Conservation (phyloP, 2,329 filamentous ascomycete genomes). For the Xylaria sp. region DNA sequence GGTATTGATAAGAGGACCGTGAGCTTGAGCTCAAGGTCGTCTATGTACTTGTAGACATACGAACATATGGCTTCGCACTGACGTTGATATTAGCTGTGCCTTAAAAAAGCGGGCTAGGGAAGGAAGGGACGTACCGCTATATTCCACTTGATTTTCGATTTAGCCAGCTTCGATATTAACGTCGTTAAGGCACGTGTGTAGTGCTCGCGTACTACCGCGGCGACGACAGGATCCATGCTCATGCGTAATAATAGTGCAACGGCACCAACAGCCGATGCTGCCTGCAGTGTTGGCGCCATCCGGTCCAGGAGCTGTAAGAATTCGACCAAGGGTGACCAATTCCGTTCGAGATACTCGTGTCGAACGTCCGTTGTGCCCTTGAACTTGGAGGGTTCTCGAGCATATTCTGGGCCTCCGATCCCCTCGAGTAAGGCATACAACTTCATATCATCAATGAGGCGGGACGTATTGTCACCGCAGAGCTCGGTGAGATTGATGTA, state of each 20-base stretch:
- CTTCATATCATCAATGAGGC: constrained; percentile 57
- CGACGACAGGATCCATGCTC: constrained; percentile 63
- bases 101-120: neutral
- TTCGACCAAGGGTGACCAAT: constrained; percentile 59
- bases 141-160: constrained; percentile 51
- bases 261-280: constrained; percentile 52
- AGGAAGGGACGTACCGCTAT: constrained; percentile 51
- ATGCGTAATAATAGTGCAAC: constrained; percentile 63
- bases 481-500: constrained; percentile 67
- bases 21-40: constrained; percentile 62
- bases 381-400: constrained; percentile 48
- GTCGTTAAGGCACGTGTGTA: constrained; percentile 52
- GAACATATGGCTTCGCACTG: constrained; percentile 62
- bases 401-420: constrained; percentile 65
- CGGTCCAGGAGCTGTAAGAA: constrained; percentile 57
- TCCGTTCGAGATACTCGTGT: constrained; percentile 50
- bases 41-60: constrained; percentile 59
- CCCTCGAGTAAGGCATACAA: constrained; percentile 65
- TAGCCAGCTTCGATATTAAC: constrained; percentile 57
- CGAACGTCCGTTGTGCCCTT: constrained; percentile 44
- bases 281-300: constrained; percentile 52
- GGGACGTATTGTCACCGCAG: constrained; percentile 56
- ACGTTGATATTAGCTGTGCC: constrained; percentile 31
- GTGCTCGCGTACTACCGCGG: constrained; percentile 42
- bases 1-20: constrained; percentile 70